phyloP scores from a whole-genome alignment of 2,329 filamentous ascomycete genomes.

The Chaetomiaceae sp. region DNA sequence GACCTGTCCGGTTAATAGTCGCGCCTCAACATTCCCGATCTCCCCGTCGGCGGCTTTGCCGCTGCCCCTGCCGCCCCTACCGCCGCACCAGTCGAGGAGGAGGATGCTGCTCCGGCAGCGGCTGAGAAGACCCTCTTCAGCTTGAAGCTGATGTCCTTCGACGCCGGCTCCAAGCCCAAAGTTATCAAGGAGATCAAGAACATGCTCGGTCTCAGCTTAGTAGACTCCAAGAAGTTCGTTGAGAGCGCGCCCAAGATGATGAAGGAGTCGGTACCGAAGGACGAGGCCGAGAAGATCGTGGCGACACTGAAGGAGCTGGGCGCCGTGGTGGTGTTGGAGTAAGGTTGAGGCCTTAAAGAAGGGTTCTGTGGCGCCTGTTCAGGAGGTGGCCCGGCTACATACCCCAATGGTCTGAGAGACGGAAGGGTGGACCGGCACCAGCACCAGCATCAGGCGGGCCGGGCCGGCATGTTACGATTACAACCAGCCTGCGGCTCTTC shows the following conservation, averaged over 20 bases:
- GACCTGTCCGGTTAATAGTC: slow-evolving; percentile 52
- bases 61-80: slow-evolving; percentile 54
- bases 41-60: slow-evolving; percentile 89
- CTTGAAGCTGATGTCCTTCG: slow-evolving; percentile 88
- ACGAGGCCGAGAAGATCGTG: slow-evolving; percentile 97
- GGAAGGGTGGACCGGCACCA: slow-evolving; percentile 4
- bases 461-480: slow-evolving; percentile 18
- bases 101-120: slow-evolving; percentile 81
- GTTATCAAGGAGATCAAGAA: slow-evolving; percentile 99
- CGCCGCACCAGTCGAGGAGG: slow-evolving; percentile 62
- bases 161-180: slow-evolving; percentile 89
- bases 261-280: slow-evolving; percentile 98
- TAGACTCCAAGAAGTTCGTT: slow-evolving; percentile 99
- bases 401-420: slow-evolving; percentile 7
- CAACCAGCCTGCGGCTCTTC: slow-evolving; percentile 16
- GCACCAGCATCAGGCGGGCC: slow-evolving; percentile 1
- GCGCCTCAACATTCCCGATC: slow-evolving; percentile 94
- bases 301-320: slow-evolving; percentile 90
- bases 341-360: slow-evolving; percentile 30
- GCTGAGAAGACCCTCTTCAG: slow-evolving; percentile 98
- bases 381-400: slow-evolving; percentile 10
- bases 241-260: slow-evolving; percentile 96
- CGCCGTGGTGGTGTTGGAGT: slow-evolving; percentile 88
- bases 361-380: background rate
- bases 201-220: slow-evolving; percentile 88